Evolutionary conservation across 495 filamentous ascomycete genomes (phyloP), one percentile per base, ranked within the genome.

Genomic region (Cercophora scortea): DNA sequence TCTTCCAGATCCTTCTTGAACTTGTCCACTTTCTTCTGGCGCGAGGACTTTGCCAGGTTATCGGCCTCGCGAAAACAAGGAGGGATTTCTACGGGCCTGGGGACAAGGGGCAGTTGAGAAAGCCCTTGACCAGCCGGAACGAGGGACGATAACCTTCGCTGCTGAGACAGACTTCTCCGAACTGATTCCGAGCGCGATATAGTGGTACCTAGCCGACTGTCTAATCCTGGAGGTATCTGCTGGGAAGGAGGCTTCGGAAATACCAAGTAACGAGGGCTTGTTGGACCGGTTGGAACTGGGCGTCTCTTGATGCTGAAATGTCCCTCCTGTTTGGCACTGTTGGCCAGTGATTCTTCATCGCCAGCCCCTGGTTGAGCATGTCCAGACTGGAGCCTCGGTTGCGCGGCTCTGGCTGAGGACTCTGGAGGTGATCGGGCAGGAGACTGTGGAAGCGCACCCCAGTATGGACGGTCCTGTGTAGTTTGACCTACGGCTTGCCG

Each of bases 1-100:
- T 70, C 66, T 18, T 70, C 64, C 33, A 75, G 64, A 32, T 75
- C 68, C 47, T 57, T 62, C 40, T 67, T 62, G 49, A 76, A 77
- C 6, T 58, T 62, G n/a, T 61, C 64, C 3, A 59, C 61, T 42
- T 55, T 73, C 45, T 54, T 60, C 41, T 69, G 63, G 32, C 68
- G 70, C 9, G 61, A 66, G 19, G 67, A 67, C n/a, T 69, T 66
- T 52, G 66, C 66, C 6, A 51, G 45, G 8, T 52, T 8, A 7
- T 62, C 49, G 5, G 50, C 40, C 3, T 35, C 35, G 15, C 6
- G n/a, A 32, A 13, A 15, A 32, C 12, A 38, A 0, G 19, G 7
- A 17, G 13, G 13, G 32, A 25, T 16, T 44, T 45, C 40, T 44
- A 16, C 39, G 9, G 13, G 8, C 13, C 8, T 40, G 40, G 33